Evolutionary conservation across 768 basidiomycete genomes (phyloP).

Genomic region (Lentinula sp.): DNA sequence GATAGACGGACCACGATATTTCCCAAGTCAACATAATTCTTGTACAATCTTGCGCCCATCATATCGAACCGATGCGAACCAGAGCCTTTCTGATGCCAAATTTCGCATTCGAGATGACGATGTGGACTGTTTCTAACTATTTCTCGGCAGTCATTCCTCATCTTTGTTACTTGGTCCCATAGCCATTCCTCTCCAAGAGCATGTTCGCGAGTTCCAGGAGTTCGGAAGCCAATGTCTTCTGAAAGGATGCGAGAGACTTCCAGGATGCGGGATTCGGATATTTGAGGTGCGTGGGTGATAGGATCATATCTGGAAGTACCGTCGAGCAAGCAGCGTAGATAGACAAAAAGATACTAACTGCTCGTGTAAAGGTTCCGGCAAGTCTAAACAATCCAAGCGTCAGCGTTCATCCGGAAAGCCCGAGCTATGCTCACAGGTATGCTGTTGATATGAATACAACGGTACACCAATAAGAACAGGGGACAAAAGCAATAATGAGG

Average conservation of each 20-base stretch:
- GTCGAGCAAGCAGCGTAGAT: not conserved
- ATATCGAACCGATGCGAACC: constrained; percentile 93
- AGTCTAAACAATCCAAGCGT: not conserved
- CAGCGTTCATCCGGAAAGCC: no score
- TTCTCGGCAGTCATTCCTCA: constrained; percentile 59
- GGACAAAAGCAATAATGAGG: not conserved
- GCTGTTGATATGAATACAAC: not conserved
- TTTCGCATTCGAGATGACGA: constrained; percentile 79
- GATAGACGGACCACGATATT: constrained; percentile 89
- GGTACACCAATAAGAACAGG: constrained; percentile 2
- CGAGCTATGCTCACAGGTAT: not conserved
- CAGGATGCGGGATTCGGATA: constrained; percentile 67
- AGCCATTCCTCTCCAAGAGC: constrained; percentile 82
- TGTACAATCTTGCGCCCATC: constrained; percentile 78
- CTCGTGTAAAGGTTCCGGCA: constrained; percentile 3
- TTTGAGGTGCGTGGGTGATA: constrained; percentile 53
- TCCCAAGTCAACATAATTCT: constrained; percentile 80
- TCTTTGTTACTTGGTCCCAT: constrained; percentile 52
- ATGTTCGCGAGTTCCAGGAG: constrained; percentile 87
- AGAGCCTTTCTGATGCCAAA: constrained; percentile 86
- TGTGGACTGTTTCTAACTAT: constrained; percentile 32
- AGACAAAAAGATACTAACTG: not conserved
- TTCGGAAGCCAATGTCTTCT: constrained; percentile 86
- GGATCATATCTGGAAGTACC: constrained; percentile 34
- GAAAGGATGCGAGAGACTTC: constrained; percentile 61